Base-by-base conservation (phyloP, 192 early-diverging fungal species). In the Coemansia sp. region DNA sequence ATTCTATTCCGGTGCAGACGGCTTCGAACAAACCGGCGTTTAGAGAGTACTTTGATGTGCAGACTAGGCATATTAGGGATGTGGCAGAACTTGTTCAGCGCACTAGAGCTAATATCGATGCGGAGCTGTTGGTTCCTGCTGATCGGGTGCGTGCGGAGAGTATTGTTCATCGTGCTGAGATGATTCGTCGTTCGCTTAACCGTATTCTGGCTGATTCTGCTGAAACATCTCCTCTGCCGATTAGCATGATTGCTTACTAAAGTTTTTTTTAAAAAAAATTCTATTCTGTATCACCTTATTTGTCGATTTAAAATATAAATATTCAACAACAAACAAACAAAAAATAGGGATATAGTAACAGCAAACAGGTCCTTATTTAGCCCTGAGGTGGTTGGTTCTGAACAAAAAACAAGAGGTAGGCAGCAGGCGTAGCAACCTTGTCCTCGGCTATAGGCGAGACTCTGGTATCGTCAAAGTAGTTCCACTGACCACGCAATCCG, bases 401-500 rank as follows among this genome's bases (percentile, higher is more conserved):
- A 8, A 84, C 82, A 61, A 73, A 84, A 54, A 84, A 84, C 35
- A 84, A 64, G 53, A 84, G 48, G 55, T 84, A 84, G 0, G 82
- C 82, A 5, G 82, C 82, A 0, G 82, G 71, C 36, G 76, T 66
- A 12, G 71, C 54, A 0, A 84, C 77, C 20, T 84, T 69, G 15
- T 59, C 33, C 62, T 84, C 82, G 0, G 64, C 64, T 20, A 84
- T 61, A 1, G 66, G 70, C 14, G 74, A 66, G 1, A 91, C 88
- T n/a, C 88, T 79, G 7, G 92, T 89, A 75, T 95, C 93, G 78
- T 96, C 93, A 86, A 95, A 95, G 61, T 90, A 85, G 67, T 88
- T 90, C 95, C 95, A 96, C 72, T 91, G 82, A 3, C 75, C 81
- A 2, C 87, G 75, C 43, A 85, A 71, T 11, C 86, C 86, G 60